Evolutionary conservation across 2,329 filamentous ascomycete species (phyloP).

Genomic region (Whalleya microplaca): DNA sequence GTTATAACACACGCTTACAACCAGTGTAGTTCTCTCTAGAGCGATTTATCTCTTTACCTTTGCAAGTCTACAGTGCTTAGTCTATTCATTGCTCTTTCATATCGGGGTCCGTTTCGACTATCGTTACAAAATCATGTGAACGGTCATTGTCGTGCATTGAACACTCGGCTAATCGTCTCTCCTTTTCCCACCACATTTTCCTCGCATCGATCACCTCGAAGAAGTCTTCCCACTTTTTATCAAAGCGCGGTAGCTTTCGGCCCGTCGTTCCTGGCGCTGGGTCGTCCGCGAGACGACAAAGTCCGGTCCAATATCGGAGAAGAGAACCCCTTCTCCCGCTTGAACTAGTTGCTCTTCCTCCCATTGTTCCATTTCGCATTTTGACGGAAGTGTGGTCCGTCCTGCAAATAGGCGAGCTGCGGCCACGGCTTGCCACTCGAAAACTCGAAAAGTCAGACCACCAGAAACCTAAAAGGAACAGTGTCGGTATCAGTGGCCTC

Average conservation of each 20-base stretch:
- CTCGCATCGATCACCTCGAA: background rate
- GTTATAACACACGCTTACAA: no score
- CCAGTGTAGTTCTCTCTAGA: no score
- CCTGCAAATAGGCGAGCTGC: conserved; percentile 69
- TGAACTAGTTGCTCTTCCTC: conserved; percentile 54
- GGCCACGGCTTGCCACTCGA: conserved; percentile 70
- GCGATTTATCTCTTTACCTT: no score
- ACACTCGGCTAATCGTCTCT: conserved; percentile 4
- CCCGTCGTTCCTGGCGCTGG: conserved; percentile 5
- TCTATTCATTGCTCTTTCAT: no score
- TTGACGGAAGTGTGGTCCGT: conserved; percentile 58
- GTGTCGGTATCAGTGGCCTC: conserved; percentile 49
- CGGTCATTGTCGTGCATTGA: no score
- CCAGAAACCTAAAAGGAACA: conserved; percentile 53
- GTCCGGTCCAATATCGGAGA: conserved; percentile 1
- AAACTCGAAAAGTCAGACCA: conserved; percentile 61
- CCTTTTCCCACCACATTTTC: conserved; percentile 1
- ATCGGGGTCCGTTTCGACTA: no score
- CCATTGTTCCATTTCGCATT: conserved; percentile 63
- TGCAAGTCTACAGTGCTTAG: no score
- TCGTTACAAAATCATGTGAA: no score
- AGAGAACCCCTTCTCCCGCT: conserved; percentile 4
- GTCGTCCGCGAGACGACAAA: background rate
- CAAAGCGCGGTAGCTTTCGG: conserved; percentile 5
- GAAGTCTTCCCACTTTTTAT: conserved; percentile 4